Conservation (phyloP, 2,329 filamentous ascomycete species). For the Fusarium mangiferae region DNA sequence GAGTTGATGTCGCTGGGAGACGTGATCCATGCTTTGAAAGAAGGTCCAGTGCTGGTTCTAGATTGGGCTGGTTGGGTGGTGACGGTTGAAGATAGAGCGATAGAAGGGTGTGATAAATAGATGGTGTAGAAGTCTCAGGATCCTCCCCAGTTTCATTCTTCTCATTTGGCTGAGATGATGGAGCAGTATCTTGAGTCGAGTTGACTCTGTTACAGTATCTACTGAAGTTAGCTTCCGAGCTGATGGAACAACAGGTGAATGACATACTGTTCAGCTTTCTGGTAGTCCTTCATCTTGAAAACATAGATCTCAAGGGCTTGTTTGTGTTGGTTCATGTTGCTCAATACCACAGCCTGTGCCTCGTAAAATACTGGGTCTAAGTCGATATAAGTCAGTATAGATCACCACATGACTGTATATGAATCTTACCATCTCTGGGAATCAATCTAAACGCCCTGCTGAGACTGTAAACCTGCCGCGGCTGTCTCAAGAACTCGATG, state of each 20-base stretch:
- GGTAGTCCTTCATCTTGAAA: constrained; percentile 88
- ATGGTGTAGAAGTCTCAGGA: constrained; percentile 67
- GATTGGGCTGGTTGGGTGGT: constrained; percentile 75
- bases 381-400: constrained; percentile 13
- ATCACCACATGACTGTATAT: too few species aligned
- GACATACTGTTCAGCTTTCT: constrained; percentile 90
- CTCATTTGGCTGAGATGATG: constrained; percentile 49
- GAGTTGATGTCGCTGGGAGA: constrained; percentile 85
- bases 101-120: constrained; percentile 92
- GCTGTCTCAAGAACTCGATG: constrained; percentile 78
- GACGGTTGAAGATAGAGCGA: constrained; percentile 89
- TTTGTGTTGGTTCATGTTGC: constrained; percentile 94
- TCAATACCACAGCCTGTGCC: constrained; percentile 87
- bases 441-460: constrained; percentile 81
- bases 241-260: background rate
- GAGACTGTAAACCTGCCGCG: constrained; percentile 79
- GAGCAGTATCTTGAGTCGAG: constrained; percentile 63
- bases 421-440: constrained; percentile 76
- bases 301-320: constrained; percentile 98
- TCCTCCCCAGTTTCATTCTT: constrained; percentile 48
- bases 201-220: constrained; percentile 92
- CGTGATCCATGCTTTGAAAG: constrained; percentile 94
- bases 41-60: constrained; percentile 83
- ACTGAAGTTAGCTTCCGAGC: constrained; percentile 32
- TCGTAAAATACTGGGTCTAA: constrained; percentile 90